Evolutionary conservation across 306 rosid genomes (phyloP), one percentile per base, ranked within the genome.

Genomic region (Cicer bijugum): DNA sequence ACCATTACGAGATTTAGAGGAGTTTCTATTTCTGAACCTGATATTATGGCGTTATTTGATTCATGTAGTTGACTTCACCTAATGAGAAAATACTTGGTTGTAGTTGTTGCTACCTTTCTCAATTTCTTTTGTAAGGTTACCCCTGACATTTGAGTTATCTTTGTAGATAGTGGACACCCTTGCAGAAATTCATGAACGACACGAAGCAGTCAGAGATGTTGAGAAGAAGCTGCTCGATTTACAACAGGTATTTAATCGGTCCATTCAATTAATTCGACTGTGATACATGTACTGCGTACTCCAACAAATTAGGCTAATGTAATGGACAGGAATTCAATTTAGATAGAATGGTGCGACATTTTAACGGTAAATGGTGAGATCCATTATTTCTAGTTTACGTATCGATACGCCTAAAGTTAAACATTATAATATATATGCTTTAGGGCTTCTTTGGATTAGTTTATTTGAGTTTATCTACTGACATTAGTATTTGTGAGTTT

Each of bases 181-280:
- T 16, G 97, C 96, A 4, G 98, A 94, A 83, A 94, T 94, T 84
- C 97, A 94, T 15, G 98, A 94, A 82, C 96, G 97, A 19, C 95
- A 94, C 40, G 92, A 84, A 78, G 98, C 97, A 33, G 98, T 87
- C 72, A 87, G 91, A 86, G 98, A 89, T 4, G 86, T 94, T 35
- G 98, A 94, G 82, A 91, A 73, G 80, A 94, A 94, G 83, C 91
- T 94, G 78, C 96, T 91, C n/a, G 96, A 87, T 57, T 75, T 94
- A 75, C 95, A 91, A 14, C 97, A 94, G 92, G 96, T 89, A 83
- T 75, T 48, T 77, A 59, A 37, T 71, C 40, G 40, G 35, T 44
- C 69, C 72, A 7, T 74, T 77, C 55, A 23, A 35, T 71, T 51
- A 17, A 64, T 50, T 38, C 44, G 14, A 28, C 55, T 23, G 61